Percentiles rank a stretch among this genome's conserved stretches.
Evolutionary conservation across 176 grass and related monocot species (phyloP).

Genomic region (Oryza brachyantha): DNA sequence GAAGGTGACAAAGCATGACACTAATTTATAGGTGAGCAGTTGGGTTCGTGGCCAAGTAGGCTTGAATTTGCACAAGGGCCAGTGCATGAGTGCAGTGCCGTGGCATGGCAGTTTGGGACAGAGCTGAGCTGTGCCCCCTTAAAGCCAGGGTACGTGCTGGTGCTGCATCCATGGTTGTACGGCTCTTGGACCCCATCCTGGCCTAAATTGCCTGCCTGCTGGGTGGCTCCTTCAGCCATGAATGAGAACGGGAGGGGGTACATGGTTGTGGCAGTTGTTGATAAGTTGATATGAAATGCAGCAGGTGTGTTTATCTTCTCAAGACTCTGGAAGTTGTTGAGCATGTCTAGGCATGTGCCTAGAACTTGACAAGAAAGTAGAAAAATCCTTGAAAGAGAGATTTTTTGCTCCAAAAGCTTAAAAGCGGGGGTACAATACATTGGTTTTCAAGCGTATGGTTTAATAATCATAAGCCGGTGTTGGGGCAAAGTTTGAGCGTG

Average conservation of each 20-base stretch:
- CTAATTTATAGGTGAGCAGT: constrained; percentile 26
- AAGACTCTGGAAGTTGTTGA: not conserved
- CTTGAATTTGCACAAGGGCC: not conserved
- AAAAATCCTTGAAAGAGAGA: not conserved
- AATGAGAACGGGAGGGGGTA: too few relatives aligned
- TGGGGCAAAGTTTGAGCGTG: not conserved
- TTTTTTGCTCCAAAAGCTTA: not conserved
- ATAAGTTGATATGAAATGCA: not conserved
- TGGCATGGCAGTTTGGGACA: constrained; percentile 32
- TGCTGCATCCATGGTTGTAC: not conserved
- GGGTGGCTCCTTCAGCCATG: not conserved
- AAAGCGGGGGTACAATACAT: not conserved
- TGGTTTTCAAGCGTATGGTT: not conserved
- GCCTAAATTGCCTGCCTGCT: not conserved
- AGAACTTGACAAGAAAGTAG: not conserved
- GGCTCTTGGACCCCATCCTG: not conserved
- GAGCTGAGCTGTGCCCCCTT: not conserved
- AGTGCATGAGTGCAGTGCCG: not conserved
- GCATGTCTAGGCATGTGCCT: not conserved
- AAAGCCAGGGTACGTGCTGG: constrained; percentile 10
- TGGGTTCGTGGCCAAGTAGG: constrained; percentile 33
- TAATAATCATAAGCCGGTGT: not conserved
- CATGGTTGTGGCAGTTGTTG: not conserved
- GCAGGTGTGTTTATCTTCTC: not conserved
- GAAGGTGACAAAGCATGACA: constrained; percentile 12